These are phyloP conservation scores for Rubroshorea leprosula DNA, from an alignment of 345 rosid genomes.

Conservation along the genomic window DNA sequence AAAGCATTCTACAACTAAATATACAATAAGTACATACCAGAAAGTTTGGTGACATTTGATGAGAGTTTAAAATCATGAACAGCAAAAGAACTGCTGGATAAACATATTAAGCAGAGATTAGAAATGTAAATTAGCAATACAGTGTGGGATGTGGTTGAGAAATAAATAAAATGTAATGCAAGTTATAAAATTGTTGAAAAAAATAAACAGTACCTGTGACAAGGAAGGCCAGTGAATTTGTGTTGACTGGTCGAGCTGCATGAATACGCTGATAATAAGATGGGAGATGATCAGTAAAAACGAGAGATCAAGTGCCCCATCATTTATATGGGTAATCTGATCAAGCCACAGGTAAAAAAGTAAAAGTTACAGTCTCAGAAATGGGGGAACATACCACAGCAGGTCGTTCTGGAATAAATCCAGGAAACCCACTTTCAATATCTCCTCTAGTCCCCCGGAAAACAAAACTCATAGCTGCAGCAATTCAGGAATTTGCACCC, in stretches of 20 bases:
- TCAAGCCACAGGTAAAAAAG: not conserved
- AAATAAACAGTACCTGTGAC: conserved; percentile 47
- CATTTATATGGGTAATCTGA: not conserved
- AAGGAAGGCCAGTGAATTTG: conserved; percentile 65
- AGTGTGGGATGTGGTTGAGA: not conserved
- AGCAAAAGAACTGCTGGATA: conserved; percentile 55
- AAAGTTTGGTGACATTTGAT: conserved; percentile 66
- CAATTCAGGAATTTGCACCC: not conserved
- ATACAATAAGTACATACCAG: conserved; percentile 35
- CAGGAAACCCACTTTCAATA: conserved; percentile 52
- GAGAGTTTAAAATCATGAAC: conserved; percentile 68
- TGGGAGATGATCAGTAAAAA: not conserved
- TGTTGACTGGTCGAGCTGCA: conserved; percentile 46
- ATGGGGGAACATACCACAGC: conserved; percentile 32
- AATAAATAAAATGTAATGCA: not conserved
- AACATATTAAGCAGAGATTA: conserved; percentile 12
- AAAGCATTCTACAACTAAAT: not conserved
- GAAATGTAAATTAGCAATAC: not conserved
- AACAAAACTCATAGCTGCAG: conserved; percentile 47
- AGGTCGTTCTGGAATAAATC: conserved; percentile 49
- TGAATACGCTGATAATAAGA: conserved; percentile 44
- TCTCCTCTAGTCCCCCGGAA: conserved; percentile 58
- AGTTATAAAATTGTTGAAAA: conserved; percentile 6
- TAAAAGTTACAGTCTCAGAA: conserved; percentile 3
- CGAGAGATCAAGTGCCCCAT: conserved; percentile 9